Percentiles rank a stretch among this genome's conserved stretches.
Evolutionary conservation across 2,329 filamentous ascomycete species (phyloP).

Genomic region (Pseudogymnoascus sp.): DNA sequence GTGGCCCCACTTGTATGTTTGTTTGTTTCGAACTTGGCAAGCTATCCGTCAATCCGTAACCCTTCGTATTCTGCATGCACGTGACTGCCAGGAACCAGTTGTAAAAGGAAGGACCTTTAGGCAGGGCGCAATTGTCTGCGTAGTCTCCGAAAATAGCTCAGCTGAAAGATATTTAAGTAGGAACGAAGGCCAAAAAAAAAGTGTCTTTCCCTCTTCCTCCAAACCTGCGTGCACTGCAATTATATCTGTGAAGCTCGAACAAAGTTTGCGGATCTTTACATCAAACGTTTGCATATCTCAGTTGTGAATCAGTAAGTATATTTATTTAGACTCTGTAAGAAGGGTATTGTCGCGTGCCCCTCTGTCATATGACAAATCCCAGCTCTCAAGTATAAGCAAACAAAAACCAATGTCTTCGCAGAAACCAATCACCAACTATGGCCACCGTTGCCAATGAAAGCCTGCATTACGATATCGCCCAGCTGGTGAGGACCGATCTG

Average conservation of each 20-base stretch:
- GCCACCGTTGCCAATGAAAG: not conserved
- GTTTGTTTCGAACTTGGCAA: conserved; percentile 1
- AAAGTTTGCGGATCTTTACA: not conserved
- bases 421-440: not conserved
- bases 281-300: not conserved
- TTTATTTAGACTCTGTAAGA: not conserved
- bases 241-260: not conserved
- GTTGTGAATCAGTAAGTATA: not conserved
- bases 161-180: not conserved
- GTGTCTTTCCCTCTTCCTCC: not conserved
- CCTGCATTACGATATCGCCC: not conserved
- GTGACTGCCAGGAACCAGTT: not conserved
- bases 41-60: not conserved
- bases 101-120: not conserved
- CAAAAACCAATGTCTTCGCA: not conserved
- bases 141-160: not conserved
- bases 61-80: not conserved
- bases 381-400: not conserved
- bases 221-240: not conserved
- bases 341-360: not conserved
- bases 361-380: not conserved
- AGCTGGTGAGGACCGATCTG: not conserved
- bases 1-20: not conserved
- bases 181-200: too few relatives aligned
- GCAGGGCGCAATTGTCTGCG: not conserved